A percentile compares a stretch with the other conserved stretches of the same genome.
These are phyloP conservation scores for Dipodascopsis tothii DNA, from an alignment of 805 yeast species.

Conservation along the genomic window DNA sequence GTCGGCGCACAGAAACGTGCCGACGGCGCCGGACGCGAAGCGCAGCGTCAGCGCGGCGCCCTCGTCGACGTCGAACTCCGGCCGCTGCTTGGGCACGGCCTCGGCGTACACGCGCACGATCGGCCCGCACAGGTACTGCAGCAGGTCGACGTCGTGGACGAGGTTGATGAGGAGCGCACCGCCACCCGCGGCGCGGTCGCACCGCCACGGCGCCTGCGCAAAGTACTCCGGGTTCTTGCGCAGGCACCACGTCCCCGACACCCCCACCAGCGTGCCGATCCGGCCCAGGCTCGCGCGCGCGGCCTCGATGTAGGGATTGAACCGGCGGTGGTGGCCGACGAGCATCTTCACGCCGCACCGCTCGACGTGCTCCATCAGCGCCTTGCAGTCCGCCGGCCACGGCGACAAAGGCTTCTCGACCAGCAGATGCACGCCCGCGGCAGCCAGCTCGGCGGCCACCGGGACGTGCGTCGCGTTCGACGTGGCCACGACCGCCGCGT, in stretches of 20 bases:
- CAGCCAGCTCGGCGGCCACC: not conserved
- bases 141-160: constrained; percentile 1
- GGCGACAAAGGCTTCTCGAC: too few species aligned
- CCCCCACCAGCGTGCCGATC: too few species aligned
- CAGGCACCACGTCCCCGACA: not conserved
- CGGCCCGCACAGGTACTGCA: constrained; percentile 1
- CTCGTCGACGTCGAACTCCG: not conserved
- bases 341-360: too few species aligned
- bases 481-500: not conserved
- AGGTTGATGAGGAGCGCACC: not conserved
- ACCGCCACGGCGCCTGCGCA: not conserved
- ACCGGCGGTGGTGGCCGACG: too few species aligned
- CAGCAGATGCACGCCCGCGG: too few species aligned
- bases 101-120: not conserved
- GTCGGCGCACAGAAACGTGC: too few species aligned
- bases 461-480: not conserved
- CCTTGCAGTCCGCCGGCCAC: too few species aligned
- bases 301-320: too few species aligned
- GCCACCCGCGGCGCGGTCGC: not conserved
- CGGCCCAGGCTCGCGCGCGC: too few species aligned
- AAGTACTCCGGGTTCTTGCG: not conserved
- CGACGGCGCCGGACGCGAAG: constrained; percentile 1
- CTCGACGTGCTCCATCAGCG: too few species aligned
- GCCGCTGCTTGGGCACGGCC: too few species aligned
- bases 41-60: constrained; percentile 1